Conservation (phyloP, 2,329 filamentous ascomycete species). For the Penicillium sp. region DNA sequence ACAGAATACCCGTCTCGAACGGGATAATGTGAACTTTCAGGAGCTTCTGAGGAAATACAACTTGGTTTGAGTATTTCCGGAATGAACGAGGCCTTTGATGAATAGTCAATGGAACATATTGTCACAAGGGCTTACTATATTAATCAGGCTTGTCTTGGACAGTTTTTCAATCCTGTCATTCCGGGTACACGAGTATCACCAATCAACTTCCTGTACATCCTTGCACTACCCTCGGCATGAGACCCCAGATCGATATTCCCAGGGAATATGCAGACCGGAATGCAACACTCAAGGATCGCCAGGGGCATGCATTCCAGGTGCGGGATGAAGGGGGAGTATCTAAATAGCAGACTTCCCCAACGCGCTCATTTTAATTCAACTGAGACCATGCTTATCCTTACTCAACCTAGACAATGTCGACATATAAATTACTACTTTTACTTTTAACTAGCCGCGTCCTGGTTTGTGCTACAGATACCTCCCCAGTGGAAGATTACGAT, state of each 20-base stretch:
- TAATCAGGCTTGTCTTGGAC: not conserved
- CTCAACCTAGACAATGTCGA: slow-evolving; percentile 7
- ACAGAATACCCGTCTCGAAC: too few relatives aligned
- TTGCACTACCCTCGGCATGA: not conserved
- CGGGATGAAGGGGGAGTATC: not conserved
- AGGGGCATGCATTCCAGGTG: not conserved
- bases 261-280: not conserved
- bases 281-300: not conserved
- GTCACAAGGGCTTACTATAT: not conserved
- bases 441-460: slow-evolving; percentile 8
- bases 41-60: not conserved
- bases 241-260: not conserved
- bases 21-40: not conserved
- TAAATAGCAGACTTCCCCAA: not conserved
- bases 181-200: not conserved
- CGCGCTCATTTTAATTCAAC: not conserved
- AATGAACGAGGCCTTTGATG: not conserved
- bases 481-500: slow-evolving; percentile 32
- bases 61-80: too few relatives aligned
- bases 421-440: slow-evolving; percentile 10
- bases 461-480: slow-evolving; percentile 8
- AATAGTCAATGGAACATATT: not conserved
- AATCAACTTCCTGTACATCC: not conserved
- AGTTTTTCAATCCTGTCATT: not conserved
- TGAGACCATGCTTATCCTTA: too few relatives aligned